phyloP scores from a whole-genome alignment of 2,329 filamentous ascomycete genomes.

The Mollisiaceae sp. region DNA sequence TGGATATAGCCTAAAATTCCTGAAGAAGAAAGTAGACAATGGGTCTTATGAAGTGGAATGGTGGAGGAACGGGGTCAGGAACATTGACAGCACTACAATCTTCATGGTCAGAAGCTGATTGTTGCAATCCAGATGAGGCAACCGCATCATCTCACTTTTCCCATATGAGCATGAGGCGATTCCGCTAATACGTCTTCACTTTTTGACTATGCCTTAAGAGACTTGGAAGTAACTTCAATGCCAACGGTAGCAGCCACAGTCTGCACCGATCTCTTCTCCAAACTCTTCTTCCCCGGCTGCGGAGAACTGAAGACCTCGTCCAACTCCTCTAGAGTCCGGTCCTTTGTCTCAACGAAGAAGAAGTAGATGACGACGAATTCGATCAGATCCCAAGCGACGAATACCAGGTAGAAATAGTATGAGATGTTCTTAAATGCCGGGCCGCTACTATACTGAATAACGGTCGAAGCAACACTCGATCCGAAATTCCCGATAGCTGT shows the following conservation, averaged over 20 bases:
- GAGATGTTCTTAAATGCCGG: slow-evolving; percentile 45
- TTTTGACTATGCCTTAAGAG: slow-evolving; percentile 16
- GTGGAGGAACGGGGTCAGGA: too few species aligned
- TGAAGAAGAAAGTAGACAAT: too few species aligned
- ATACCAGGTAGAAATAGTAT: slow-evolving; percentile 45
- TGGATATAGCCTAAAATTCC: too few species aligned
- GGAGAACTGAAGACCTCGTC: slow-evolving; percentile 57
- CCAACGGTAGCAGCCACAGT: slow-evolving; percentile 49
- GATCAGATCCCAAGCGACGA: slow-evolving; percentile 41
- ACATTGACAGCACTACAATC: too few species aligned
- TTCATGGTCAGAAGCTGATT: background rate
- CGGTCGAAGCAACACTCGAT: slow-evolving; percentile 44
- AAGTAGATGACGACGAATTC: slow-evolving; percentile 53
- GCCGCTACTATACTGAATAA: slow-evolving; percentile 45
- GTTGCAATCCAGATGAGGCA: background rate
- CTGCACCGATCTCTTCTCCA: slow-evolving; percentile 45
- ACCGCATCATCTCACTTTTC: too few species aligned
- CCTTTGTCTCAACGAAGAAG: slow-evolving; percentile 61
- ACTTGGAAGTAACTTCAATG: slow-evolving; percentile 13
- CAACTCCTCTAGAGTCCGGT: slow-evolving; percentile 58
- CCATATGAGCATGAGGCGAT: too few species aligned
- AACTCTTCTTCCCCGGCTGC: slow-evolving; percentile 49
- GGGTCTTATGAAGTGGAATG: too few species aligned
- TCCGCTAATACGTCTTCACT: too few species aligned
- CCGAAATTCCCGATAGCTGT: slow-evolving; percentile 52